Evolutionary conservation across 345 rosid species (phyloP).

Genomic region (Stellera chamaejasme): DNA sequence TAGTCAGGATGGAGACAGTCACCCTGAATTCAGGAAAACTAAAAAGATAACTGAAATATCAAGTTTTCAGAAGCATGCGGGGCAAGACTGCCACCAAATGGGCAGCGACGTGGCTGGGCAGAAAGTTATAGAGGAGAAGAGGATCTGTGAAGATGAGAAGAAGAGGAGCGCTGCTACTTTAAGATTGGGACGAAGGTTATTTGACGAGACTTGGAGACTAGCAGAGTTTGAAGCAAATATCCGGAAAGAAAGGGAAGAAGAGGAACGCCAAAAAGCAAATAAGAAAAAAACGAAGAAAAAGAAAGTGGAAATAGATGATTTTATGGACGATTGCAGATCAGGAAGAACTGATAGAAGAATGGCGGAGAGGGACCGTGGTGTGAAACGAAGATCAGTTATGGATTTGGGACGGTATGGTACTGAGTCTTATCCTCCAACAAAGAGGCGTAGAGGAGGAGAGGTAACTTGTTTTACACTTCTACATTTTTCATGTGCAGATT

Average conservation of each 20-base stretch:
- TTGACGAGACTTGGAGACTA: slow-evolving; percentile 35
- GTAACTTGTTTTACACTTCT: slow-evolving; percentile 25
- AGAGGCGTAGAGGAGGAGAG: slow-evolving; percentile 94
- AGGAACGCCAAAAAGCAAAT: slow-evolving; percentile 64
- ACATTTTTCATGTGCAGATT: slow-evolving; percentile 5
- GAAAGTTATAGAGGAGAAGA: slow-evolving; percentile 55
- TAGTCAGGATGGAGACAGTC: slow-evolving; percentile 66
- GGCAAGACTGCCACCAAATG: slow-evolving; percentile 31
- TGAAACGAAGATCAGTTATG: slow-evolving; percentile 45
- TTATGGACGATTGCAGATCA: slow-evolving; percentile 38
- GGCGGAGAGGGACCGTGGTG: slow-evolving; percentile 56
- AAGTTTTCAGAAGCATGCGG: slow-evolving; percentile 44
- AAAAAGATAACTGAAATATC: slow-evolving; percentile 78
- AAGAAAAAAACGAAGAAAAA: slow-evolving; percentile 79
- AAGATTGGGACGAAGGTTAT: slow-evolving; percentile 36
- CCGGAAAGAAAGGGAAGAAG: slow-evolving; percentile 81
- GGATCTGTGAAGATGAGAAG: slow-evolving; percentile 74
- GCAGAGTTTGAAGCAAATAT: slow-evolving; percentile 69
- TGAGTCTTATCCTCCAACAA: slow-evolving; percentile 56
- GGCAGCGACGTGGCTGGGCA: slow-evolving; percentile 39
- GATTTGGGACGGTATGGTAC: slow-evolving; percentile 41
- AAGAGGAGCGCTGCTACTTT: slow-evolving; percentile 43
- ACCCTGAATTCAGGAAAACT: slow-evolving; percentile 58
- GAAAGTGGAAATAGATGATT: slow-evolving; percentile 47
- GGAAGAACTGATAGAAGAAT: slow-evolving; percentile 57